Evolutionary conservation across 139 green algal genomes (phyloP).

Genomic region (Chlamydomonas schloesseri): DNA sequence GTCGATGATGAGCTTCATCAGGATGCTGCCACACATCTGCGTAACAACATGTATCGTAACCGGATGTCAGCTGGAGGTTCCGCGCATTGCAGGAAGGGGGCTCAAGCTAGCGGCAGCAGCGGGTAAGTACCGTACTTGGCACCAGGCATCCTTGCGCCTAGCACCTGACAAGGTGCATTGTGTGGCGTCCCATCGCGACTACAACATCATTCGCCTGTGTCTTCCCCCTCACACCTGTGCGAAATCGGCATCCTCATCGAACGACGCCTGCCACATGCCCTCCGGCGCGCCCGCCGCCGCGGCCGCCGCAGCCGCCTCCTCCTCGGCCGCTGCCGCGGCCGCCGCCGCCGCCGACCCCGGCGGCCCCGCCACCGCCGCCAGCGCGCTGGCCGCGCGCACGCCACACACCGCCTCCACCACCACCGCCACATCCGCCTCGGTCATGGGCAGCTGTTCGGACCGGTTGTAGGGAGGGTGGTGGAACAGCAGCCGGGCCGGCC

Average conservation of each 20-base stretch:
- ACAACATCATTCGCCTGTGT: too few relatives aligned
- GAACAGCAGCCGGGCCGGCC: constrained; percentile 39
- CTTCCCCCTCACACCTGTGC: constrained; percentile 39
- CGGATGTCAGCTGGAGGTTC: too few relatives aligned
- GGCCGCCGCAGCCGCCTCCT: neutral
- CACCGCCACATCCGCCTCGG: constrained; percentile 47
- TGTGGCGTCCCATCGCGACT: too few relatives aligned
- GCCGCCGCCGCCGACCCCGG: neutral
- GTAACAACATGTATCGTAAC: too few relatives aligned
- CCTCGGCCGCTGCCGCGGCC: neutral
- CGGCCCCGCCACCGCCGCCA: neutral
- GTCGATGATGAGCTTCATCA: constrained; percentile 85
- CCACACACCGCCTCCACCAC: constrained; percentile 52
- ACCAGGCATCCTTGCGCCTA: too few relatives aligned
- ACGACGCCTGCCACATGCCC: constrained; percentile 36
- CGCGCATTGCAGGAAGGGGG: too few relatives aligned
- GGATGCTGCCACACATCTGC: constrained; percentile 61
- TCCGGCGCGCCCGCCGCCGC: neutral
- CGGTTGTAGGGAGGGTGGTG: constrained; percentile 46
- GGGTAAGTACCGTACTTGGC: too few relatives aligned
- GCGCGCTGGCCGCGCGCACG: constrained; percentile 17
- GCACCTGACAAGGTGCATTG: too few relatives aligned
- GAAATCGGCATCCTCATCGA: constrained; percentile 43
- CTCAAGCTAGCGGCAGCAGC: too few relatives aligned
- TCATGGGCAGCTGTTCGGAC: constrained; percentile 34